Evolutionary conservation across 1,284 basidiomycete species (phyloP).

Genomic region (Anthracocystis walkeri): DNA sequence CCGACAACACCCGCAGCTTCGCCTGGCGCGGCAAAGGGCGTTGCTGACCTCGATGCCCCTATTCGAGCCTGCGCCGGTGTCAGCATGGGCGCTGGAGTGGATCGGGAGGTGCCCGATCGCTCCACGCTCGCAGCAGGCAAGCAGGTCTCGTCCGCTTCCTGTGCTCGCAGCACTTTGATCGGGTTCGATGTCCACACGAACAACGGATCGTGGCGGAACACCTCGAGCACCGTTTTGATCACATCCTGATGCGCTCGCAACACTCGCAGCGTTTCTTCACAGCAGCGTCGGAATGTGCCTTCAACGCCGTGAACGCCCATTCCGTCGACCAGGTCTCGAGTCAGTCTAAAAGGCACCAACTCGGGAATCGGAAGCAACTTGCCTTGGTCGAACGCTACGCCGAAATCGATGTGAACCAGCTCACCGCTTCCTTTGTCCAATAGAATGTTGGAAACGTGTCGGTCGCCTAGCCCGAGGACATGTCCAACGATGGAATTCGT

Average conservation of each 20-base stretch:
- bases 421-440: slow-evolving; percentile 87
- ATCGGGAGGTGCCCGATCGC: slow-evolving; percentile 23
- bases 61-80: slow-evolving; percentile 6
- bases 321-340: slow-evolving; percentile 91
- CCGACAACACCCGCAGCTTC: slow-evolving; percentile 11
- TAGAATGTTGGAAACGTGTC: slow-evolving; percentile 92
- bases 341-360: slow-evolving; percentile 92
- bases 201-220: slow-evolving; percentile 95
- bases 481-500: slow-evolving; percentile 95
- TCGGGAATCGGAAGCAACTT: slow-evolving; percentile 85
- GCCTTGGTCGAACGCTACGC: slow-evolving; percentile 95
- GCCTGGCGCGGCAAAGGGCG: slow-evolving; percentile 10
- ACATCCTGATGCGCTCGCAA: slow-evolving; percentile 85
- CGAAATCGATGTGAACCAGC: slow-evolving; percentile 93
- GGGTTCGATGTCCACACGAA: slow-evolving; percentile 78
- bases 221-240: slow-evolving; percentile 93
- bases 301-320: slow-evolving; percentile 90
- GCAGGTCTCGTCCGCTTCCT: slow-evolving; percentile 37
- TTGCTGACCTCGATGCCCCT: slow-evolving; percentile 21
- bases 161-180: slow-evolving; percentile 57
- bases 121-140: slow-evolving; percentile 18
- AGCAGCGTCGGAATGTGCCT: slow-evolving; percentile 93
- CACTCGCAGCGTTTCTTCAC: slow-evolving; percentile 92
- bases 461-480: slow-evolving; percentile 90
- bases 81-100: slow-evolving; percentile 18